phyloP scores from a whole-genome alignment of 2,329 filamentous ascomycete genomes.

The Bipolaris zeicola region DNA sequence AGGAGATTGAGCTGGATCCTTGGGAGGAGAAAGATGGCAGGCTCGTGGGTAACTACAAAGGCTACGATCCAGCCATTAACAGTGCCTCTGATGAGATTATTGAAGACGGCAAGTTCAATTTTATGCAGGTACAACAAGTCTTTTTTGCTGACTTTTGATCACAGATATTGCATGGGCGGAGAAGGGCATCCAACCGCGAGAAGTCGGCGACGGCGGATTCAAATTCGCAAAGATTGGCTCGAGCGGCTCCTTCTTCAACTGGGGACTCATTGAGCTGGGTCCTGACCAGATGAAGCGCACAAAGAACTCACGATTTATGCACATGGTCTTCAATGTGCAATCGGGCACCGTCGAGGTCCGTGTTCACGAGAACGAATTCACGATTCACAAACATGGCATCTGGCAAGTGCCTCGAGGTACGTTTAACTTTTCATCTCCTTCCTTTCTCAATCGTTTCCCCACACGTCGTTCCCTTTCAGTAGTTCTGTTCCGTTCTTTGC shows the following conservation, averaged over 20 bases:
- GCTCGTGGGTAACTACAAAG: conserved; percentile 66
- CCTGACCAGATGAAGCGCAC: conserved; percentile 81
- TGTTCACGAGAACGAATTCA: conserved; percentile 76
- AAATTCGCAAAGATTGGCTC: conserved; percentile 78
- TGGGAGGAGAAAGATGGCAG: conserved; percentile 72
- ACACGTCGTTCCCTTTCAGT: not conserved
- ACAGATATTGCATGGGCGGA: conserved; percentile 66
- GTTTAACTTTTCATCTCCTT: conserved; percentile 42
- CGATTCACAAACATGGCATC: conserved; percentile 83
- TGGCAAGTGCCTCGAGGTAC: conserved; percentile 95
- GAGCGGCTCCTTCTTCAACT: conserved; percentile 75
- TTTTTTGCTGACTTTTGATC: conserved; percentile 24
- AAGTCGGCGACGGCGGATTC: conserved; percentile 72
- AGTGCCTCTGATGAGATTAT: conserved; percentile 59
- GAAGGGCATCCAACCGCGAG: conserved; percentile 61
- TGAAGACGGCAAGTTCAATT: conserved; percentile 45
- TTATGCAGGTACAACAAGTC: not conserved
- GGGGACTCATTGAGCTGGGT: conserved; percentile 86
- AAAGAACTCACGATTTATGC: conserved; percentile 95
- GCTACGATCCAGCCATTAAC: conserved; percentile 67
- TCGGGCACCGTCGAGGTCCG: conserved; percentile 81
- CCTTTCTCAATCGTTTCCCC: too few relatives aligned
- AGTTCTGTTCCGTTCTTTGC: not conserved
- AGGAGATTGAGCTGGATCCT: conserved; percentile 64
- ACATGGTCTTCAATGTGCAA: conserved; percentile 94